phyloP scores from a whole-genome alignment of 345 rosid genomes.

The Arabidopsis arenosa region DNA sequence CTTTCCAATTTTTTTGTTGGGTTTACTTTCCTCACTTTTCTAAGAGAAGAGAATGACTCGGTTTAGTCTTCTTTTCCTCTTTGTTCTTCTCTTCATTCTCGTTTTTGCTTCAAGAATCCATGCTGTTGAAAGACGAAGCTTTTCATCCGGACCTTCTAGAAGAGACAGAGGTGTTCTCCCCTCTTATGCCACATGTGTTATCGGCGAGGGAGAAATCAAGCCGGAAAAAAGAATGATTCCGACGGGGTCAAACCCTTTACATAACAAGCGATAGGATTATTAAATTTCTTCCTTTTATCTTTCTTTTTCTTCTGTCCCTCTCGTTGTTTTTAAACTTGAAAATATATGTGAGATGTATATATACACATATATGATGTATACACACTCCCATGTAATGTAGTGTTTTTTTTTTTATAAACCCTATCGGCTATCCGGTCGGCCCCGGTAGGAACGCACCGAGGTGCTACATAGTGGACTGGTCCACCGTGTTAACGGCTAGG shows the following conservation, averaged over 20 bases:
- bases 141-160: slow-evolving; percentile 31
- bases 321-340: neutral
- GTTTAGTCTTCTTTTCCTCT: slow-evolving; percentile 25
- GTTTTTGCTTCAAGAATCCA: slow-evolving; percentile 26
- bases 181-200: slow-evolving; percentile 17
- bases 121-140: slow-evolving; percentile 27
- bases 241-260: slow-evolving; percentile 44
- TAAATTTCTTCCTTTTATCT: neutral
- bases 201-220: slow-evolving; percentile 27
- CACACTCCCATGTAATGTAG: neutral
- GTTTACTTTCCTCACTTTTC: slow-evolving; percentile 1
- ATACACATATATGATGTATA: slow-evolving; percentile 7
- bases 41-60: slow-evolving; percentile 24
- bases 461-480: no score
- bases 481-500: no score
- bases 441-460: no score
- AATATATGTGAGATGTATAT: neutral
- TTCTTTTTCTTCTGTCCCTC: no score
- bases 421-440: no score
- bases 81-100: slow-evolving; percentile 19
- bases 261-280: slow-evolving; percentile 32
- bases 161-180: slow-evolving; percentile 22
- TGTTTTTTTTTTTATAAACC: no score
- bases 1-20: neutral
- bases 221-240: slow-evolving; percentile 41